phyloP scores from a whole-genome alignment of 2,329 filamentous ascomycete species.

The Coniochaeta sp. region DNA sequence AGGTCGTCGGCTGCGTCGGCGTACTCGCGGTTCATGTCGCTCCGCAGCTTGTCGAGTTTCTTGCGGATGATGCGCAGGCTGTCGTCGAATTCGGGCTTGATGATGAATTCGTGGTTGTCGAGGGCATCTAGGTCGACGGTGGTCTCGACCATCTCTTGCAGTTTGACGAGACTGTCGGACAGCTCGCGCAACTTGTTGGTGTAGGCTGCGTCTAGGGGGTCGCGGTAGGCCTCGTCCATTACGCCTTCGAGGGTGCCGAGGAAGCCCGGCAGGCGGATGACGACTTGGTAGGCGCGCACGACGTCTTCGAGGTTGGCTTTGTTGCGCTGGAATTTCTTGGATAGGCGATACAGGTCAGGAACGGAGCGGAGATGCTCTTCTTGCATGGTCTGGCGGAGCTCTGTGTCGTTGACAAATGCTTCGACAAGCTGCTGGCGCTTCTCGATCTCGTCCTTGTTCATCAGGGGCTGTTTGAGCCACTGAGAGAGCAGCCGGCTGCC shows the following conservation, averaged over 20 bases:
- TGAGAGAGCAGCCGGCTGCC: slow-evolving; percentile 86
- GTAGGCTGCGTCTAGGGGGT: slow-evolving; percentile 79
- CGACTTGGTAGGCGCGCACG: slow-evolving; percentile 87
- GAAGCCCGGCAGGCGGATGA: slow-evolving; percentile 86
- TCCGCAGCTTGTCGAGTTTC: slow-evolving; percentile 77
- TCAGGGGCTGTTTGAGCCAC: slow-evolving; percentile 96
- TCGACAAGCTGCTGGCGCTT: slow-evolving; percentile 90
- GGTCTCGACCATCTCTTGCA: slow-evolving; percentile 98
- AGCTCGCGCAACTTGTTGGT: slow-evolving; percentile 73
- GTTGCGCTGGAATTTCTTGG: slow-evolving; percentile 90
- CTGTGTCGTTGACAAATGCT: slow-evolving; percentile 87
- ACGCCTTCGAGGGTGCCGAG: slow-evolving; percentile 82
- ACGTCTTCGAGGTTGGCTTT: slow-evolving; percentile 92
- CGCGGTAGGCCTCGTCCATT: slow-evolving; percentile 91
- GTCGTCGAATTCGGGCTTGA: slow-evolving; percentile 97
- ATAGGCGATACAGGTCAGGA: slow-evolving; percentile 85
- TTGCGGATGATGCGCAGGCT: slow-evolving; percentile 79
- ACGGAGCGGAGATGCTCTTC: slow-evolving; percentile 91
- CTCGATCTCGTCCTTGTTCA: slow-evolving; percentile 84
- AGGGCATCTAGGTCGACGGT: slow-evolving; percentile 93
- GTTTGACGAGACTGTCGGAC: slow-evolving; percentile 70
- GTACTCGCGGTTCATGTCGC: slow-evolving; percentile 80
- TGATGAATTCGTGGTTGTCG: slow-evolving; percentile 96
- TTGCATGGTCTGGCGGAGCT: slow-evolving; percentile 90
- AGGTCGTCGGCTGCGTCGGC: slow-evolving; percentile 70